Conservation (phyloP, 139 green algal genomes). For the Picochlorum sp. region DNA sequence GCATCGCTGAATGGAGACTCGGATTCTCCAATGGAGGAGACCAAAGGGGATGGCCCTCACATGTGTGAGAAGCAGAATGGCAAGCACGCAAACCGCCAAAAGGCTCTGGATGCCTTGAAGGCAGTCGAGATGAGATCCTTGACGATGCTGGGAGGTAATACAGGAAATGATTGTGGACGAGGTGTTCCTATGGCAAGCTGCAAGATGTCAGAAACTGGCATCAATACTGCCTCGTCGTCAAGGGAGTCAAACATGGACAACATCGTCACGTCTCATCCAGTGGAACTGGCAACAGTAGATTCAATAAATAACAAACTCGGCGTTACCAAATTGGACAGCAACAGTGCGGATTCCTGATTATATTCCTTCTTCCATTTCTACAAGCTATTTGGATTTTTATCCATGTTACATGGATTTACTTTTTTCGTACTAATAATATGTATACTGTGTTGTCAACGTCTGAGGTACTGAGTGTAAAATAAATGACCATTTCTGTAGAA, state of each 20-base stretch:
- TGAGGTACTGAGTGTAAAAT: too few species aligned
- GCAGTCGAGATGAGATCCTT: constrained; percentile 37
- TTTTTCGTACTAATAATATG: too few species aligned
- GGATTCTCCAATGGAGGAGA: background rate
- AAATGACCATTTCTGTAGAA: too few species aligned
- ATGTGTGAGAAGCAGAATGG: background rate
- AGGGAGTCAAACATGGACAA: background rate
- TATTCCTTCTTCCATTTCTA: too few species aligned
- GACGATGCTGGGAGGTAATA: constrained; percentile 23
- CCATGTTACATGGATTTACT: too few species aligned
- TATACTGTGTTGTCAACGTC: too few species aligned
- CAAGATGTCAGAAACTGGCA: background rate
- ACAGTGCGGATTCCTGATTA: too few species aligned
- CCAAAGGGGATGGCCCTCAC: background rate
- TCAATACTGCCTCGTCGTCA: background rate
- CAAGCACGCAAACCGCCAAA: constrained; percentile 25
- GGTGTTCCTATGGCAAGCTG: constrained; percentile 7
- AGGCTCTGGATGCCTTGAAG: constrained; percentile 38
- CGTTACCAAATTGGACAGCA: too few species aligned
- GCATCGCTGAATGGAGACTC: background rate
- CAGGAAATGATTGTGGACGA: background rate
- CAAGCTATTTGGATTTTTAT: too few species aligned
- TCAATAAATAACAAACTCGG: too few species aligned
- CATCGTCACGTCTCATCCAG: too few species aligned
- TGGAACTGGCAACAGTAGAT: too few species aligned